Conservation (phyloP, 805 yeast species). For the Zygosaccharomyces siamensis region DNA sequence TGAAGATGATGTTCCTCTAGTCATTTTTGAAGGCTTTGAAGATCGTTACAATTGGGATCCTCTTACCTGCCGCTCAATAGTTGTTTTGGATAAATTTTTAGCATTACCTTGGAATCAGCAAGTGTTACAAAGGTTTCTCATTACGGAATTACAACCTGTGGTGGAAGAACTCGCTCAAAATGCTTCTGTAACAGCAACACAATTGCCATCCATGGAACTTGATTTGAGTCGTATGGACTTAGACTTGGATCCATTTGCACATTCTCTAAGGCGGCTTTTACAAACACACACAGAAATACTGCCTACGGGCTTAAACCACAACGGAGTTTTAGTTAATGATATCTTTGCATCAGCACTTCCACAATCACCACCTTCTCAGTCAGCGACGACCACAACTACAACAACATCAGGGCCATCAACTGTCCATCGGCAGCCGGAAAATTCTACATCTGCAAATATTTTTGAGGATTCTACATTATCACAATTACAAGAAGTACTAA, state of each 20-base stretch:
- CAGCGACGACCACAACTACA: neutral
- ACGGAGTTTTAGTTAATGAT: constrained; percentile 7
- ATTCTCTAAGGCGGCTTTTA: constrained; percentile 6
- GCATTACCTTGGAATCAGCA: constrained; percentile 24
- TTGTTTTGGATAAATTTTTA: constrained; percentile 14
- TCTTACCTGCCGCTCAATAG: constrained; percentile 10
- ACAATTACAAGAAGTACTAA: constrained; percentile 17
- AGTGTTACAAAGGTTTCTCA: constrained; percentile 14
- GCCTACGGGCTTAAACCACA: constrained; percentile 3
- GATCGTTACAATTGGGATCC: constrained; percentile 24
- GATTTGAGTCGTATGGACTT: constrained; percentile 10
- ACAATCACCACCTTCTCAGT: constrained; percentile 1
- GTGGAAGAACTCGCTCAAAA: constrained; percentile 12
- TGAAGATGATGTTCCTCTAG: constrained; percentile 12
- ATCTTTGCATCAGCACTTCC: constrained; percentile 13
- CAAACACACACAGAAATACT: constrained; percentile 9
- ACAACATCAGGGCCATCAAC: neutral
- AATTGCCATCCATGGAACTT: constrained; percentile 11
- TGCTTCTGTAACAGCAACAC: constrained; percentile 10
- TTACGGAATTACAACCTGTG: constrained; percentile 7
- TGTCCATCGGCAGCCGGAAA: constrained; percentile 6
- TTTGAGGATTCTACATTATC: constrained; percentile 15
- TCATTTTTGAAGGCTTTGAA: constrained; percentile 22
- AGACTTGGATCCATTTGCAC: constrained; percentile 6
- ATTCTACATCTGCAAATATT: constrained; percentile 16